These are phyloP conservation scores for Grifola frondosa DNA, from an alignment of 1,284 basidiomycete species.

Conservation along the genomic window DNA sequence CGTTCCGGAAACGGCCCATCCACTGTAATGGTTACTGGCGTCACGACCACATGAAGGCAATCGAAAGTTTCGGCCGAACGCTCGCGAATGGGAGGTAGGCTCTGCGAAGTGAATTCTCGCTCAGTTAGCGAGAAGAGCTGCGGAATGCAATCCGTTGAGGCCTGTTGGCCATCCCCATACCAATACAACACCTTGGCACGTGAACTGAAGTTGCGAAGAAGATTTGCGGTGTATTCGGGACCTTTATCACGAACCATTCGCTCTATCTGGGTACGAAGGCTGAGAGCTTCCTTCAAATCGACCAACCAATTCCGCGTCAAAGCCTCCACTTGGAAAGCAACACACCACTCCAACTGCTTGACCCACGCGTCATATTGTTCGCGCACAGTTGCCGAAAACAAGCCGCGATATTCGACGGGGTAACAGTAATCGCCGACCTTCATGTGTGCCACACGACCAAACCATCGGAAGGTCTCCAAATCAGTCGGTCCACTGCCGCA, in stretches of 20 bases:
- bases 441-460: conserved; percentile 40
- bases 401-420: conserved; percentile 37
- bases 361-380: conserved; percentile 38
- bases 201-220: conserved; percentile 47
- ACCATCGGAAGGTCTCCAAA: conserved; percentile 38
- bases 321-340: conserved; percentile 57
- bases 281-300: conserved; percentile 48
- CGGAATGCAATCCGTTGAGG: conserved; percentile 31
- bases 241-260: conserved; percentile 31
- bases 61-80: conserved; percentile 42
- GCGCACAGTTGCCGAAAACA: conserved; percentile 43
- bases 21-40: conserved; percentile 57
- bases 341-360: conserved; percentile 42
- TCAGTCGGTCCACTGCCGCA: conserved; percentile 36
- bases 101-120: too few species aligned
- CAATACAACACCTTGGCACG: conserved; percentile 32
- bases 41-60: conserved; percentile 54
- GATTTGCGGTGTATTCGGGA: conserved; percentile 34
- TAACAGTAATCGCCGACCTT: conserved; percentile 34
- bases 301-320: conserved; percentile 41
- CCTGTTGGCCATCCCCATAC: conserved; percentile 10
- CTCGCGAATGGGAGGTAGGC: conserved; percentile 10
- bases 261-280: conserved; percentile 39
- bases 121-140: conserved; percentile 14
- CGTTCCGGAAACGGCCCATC: conserved; percentile 65